Percentiles rank a stretch among this genome's conserved stretches.
These are phyloP conservation scores for Corylus americana DNA, from an alignment of 306 rosid genomes.

Conservation along the genomic window DNA sequence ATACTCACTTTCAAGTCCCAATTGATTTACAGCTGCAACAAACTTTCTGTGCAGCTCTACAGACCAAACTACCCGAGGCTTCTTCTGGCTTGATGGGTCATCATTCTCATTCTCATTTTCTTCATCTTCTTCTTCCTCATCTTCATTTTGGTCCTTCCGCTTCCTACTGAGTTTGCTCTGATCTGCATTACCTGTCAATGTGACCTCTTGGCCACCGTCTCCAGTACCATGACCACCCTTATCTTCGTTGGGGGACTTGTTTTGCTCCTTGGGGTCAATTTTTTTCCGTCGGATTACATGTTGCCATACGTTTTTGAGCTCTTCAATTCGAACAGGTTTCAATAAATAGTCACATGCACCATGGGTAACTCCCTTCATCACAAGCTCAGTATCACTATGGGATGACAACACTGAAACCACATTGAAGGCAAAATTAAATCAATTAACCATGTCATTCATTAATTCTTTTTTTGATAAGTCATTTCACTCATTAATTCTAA, in stretches of 20 bases:
- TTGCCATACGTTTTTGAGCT: slow-evolving; percentile 86
- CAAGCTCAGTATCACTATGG: slow-evolving; percentile 62
- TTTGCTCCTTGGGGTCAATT: slow-evolving; percentile 48
- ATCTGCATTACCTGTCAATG: slow-evolving; percentile 34
- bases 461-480: not conserved
- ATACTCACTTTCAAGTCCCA: slow-evolving; percentile 77
- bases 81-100: slow-evolving; percentile 59
- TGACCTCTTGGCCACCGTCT: slow-evolving; percentile 36
- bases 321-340: slow-evolving; percentile 77
- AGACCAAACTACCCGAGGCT: slow-evolving; percentile 73
- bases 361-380: slow-evolving; percentile 82
- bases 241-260: slow-evolving; percentile 28
- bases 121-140: slow-evolving; percentile 56
- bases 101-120: slow-evolving; percentile 52
- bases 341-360: slow-evolving; percentile 87
- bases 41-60: slow-evolving; percentile 70
- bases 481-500: not conserved
- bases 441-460: slow-evolving; percentile 6
- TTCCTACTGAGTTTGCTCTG: slow-evolving; percentile 38
- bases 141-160: slow-evolving; percentile 58
- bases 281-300: slow-evolving; percentile 74
- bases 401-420: slow-evolving; percentile 72
- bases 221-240: slow-evolving; percentile 25
- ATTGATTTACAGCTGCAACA: slow-evolving; percentile 61
- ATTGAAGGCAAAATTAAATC: slow-evolving; percentile 18